Conservation (phyloP, 2,329 filamentous ascomycete species). For the Calonectria fujianensis region DNA sequence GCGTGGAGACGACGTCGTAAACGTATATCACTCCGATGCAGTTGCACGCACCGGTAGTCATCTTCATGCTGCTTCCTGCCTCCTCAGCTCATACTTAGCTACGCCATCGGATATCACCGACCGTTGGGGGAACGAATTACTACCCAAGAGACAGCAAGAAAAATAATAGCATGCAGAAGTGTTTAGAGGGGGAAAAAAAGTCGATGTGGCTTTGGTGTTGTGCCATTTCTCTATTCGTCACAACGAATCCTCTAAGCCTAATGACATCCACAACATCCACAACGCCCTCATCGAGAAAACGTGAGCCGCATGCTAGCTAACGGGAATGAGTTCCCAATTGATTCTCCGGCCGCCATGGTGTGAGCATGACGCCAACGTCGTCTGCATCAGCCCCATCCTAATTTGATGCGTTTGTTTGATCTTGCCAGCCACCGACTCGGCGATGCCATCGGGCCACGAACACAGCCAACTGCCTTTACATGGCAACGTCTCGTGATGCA, state of each 20-base stretch:
- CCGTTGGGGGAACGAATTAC: neutral
- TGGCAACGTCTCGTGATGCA: slow-evolving; percentile 18
- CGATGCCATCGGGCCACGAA: slow-evolving; percentile 22
- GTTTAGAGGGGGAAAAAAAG: neutral
- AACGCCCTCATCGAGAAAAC: slow-evolving; percentile 20
- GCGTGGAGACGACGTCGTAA: slow-evolving; percentile 18
- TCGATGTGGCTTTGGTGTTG: neutral
- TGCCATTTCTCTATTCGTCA: neutral
- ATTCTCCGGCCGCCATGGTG: neutral
- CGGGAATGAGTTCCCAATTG: slow-evolving; percentile 1
- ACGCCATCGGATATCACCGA: slow-evolving; percentile 24
- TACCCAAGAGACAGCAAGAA: neutral
- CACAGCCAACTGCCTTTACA: slow-evolving; percentile 16
- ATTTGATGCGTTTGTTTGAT: slow-evolving; percentile 5
- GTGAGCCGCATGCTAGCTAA: slow-evolving; percentile 13
- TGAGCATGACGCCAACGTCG: slow-evolving; percentile 13
- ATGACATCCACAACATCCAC: slow-evolving; percentile 17
- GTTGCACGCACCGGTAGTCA: slow-evolving; percentile 19
- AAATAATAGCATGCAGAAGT: neutral
- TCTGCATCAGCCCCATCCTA: neutral
- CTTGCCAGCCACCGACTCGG: slow-evolving; percentile 3
- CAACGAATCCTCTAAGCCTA: slow-evolving; percentile 6
- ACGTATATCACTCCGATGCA: slow-evolving; percentile 11
- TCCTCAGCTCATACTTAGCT: neutral
- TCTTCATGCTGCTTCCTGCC: slow-evolving; percentile 23